A percentile compares a stretch with the other conserved stretches of the same genome.
Evolutionary conservation across 495 filamentous ascomycete genomes (phyloP).

Genomic region (Neurospora discreta): DNA sequence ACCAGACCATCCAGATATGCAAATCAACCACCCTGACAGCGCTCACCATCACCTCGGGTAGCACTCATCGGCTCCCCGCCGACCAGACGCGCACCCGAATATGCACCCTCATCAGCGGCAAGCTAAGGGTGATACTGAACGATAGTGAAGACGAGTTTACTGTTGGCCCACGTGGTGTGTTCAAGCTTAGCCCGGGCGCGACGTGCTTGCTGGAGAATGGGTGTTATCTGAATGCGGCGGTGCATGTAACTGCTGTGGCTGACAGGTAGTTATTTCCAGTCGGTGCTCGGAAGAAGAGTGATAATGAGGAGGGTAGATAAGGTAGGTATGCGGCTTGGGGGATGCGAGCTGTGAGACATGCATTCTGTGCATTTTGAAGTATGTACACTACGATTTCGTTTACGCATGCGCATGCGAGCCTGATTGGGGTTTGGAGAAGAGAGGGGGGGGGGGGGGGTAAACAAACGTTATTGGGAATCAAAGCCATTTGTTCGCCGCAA

Average conservation of each 20-base stretch:
- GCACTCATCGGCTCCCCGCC: constrained; percentile 6
- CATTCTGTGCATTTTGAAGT: not conserved
- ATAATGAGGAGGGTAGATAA: not conserved
- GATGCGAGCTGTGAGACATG: not conserved
- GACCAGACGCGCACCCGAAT: constrained; percentile 9
- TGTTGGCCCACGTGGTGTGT: constrained; percentile 17
- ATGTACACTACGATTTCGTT: not conserved
- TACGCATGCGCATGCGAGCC: not conserved
- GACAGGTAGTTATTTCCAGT: not conserved
- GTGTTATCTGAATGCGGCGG: constrained; percentile 18
- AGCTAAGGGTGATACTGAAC: constrained; percentile 15
- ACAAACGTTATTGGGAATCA: not conserved
- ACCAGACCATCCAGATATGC: constrained; percentile 10
- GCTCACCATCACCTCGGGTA: constrained; percentile 16
- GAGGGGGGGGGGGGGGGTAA: not conserved
- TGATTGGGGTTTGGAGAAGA: not conserved
- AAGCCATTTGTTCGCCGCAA: not conserved
- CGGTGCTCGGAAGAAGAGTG: not conserved
- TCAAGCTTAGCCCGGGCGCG: constrained; percentile 11
- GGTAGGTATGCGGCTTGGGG: not conserved
- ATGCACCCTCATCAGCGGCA: constrained; percentile 18
- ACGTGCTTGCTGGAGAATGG: constrained; percentile 15
- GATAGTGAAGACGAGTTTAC: constrained; percentile 14
- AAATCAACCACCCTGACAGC: constrained; percentile 9
- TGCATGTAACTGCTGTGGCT: constrained; percentile 15